phyloP scores from a whole-genome alignment of 2,329 filamentous ascomycete species.

The Canariomyces notabilis region DNA sequence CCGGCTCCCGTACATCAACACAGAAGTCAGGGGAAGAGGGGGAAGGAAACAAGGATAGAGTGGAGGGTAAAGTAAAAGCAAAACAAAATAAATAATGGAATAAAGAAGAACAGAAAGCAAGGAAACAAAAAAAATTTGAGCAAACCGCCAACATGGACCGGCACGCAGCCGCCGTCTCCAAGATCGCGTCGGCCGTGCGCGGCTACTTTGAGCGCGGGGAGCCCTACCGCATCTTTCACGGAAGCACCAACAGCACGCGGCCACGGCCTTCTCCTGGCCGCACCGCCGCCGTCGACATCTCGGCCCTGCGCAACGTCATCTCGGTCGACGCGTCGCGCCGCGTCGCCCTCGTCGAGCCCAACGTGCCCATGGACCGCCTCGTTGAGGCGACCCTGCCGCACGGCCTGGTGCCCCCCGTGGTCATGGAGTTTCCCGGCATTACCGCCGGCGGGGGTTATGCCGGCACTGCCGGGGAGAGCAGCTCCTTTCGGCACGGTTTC shows the following conservation, averaged over 20 bases:
- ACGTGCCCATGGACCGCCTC: constrained; percentile 68
- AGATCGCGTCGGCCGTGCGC: constrained; percentile 44
- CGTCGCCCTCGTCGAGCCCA: constrained; percentile 67
- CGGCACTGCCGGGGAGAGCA: constrained; percentile 66
- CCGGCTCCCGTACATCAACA: background rate
- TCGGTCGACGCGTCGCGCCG: constrained; percentile 50
- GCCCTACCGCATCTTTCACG: constrained; percentile 72
- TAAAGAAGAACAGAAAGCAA: background rate
- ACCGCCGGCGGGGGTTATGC: constrained; percentile 68
- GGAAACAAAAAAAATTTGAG: background rate
- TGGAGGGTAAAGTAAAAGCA: background rate
- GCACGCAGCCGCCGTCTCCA: constrained; percentile 44
- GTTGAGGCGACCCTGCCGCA: constrained; percentile 61
- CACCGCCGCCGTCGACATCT: constrained; percentile 54
- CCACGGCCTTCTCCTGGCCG: constrained; percentile 41
- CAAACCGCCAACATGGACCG: constrained; percentile 39
- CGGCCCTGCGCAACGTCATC: constrained; percentile 57
- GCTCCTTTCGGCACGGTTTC: constrained; percentile 64
- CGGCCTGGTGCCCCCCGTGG: constrained; percentile 63
- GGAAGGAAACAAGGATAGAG: background rate
- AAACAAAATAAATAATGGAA: background rate
- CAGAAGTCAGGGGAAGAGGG: background rate
- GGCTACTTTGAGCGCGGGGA: constrained; percentile 43
- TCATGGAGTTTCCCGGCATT: constrained; percentile 74
- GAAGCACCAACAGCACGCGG: constrained; percentile 70